Conservation (phyloP, 1,284 basidiomycete genomes). For the Sanghuangporus baumii region DNA sequence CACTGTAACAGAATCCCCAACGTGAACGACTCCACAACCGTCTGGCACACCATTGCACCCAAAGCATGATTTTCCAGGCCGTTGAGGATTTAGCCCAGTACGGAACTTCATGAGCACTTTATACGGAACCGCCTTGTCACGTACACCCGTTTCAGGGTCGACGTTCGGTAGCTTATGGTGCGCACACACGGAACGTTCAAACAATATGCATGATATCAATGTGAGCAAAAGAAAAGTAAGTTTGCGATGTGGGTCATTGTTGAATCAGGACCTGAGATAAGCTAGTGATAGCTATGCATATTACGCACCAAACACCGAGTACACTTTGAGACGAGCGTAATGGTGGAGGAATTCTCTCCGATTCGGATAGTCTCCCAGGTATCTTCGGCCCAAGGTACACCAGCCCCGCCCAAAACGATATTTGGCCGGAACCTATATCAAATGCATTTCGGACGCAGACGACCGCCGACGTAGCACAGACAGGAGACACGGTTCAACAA, state of each 20-base stretch:
- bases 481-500: not conserved
- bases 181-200: not conserved
- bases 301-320: constrained; percentile 61
- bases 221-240: too few species aligned
- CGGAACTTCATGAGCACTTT: constrained; percentile 69
- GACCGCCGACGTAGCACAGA: constrained; percentile 12
- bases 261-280: too few species aligned
- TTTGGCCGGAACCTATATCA: constrained; percentile 65
- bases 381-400: constrained; percentile 44
- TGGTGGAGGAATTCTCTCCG: constrained; percentile 27
- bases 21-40: constrained; percentile 35
- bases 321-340: constrained; percentile 62
- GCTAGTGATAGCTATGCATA: not conserved
- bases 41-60: constrained; percentile 54
- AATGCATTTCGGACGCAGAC: constrained; percentile 16
- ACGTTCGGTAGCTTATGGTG: constrained; percentile 62
- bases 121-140: constrained; percentile 69
- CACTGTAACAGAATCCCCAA: constrained; percentile 54
- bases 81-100: constrained; percentile 43
- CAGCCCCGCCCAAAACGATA: constrained; percentile 55
- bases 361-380: constrained; percentile 55
- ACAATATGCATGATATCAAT: not conserved
- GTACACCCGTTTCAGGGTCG: constrained; percentile 52
- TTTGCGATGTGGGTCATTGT: too few species aligned
- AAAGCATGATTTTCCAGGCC: constrained; percentile 50